A percentile compares a stretch with the other conserved stretches of the same genome.
phyloP scores from a whole-genome alignment of 306 rosid genomes.

The Clitoria ternatea region DNA sequence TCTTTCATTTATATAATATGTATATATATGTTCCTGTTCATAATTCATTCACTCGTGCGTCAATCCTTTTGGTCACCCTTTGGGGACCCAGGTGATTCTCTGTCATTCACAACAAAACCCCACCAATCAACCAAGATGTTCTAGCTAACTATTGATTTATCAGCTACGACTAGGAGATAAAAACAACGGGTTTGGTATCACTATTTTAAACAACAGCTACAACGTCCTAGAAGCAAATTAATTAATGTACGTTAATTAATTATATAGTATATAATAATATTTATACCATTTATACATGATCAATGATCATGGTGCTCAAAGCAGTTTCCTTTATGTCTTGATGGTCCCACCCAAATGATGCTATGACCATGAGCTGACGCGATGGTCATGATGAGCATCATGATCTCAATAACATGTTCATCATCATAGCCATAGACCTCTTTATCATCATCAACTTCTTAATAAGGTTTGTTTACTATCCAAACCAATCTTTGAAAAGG shows the following conservation, averaged over 20 bases:
- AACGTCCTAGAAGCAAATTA: background rate
- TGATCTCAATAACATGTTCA: slow-evolving; percentile 25
- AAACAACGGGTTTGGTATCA: slow-evolving; percentile 4
- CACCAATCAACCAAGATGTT: slow-evolving; percentile 20
- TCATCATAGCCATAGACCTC: slow-evolving; percentile 23
- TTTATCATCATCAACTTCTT: slow-evolving; percentile 17
- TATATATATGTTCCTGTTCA: background rate
- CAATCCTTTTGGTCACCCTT: slow-evolving; percentile 8
- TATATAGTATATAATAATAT: too few species aligned
- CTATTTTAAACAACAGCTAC: slow-evolving; percentile 5
- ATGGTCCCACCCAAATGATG: slow-evolving; percentile 20
- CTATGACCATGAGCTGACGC: slow-evolving; percentile 21
- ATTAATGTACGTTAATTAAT: too few species aligned
- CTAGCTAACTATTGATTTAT: slow-evolving; percentile 12
- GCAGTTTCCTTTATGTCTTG: background rate
- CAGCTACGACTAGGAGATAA: background rate
- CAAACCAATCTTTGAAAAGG: background rate
- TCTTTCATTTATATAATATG: too few species aligned
- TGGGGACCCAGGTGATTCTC: slow-evolving; percentile 35
- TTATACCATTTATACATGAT: too few species aligned
- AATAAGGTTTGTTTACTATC: slow-evolving; percentile 26
- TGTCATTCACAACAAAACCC: slow-evolving; percentile 11
- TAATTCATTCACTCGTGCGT: slow-evolving; percentile 44
- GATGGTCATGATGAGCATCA: slow-evolving; percentile 25
- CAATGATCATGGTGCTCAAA: too few species aligned